Evolutionary conservation across 2,329 filamentous ascomycete species (phyloP), one percentile per base, ranked within the genome.

Genomic region (Plectosphaerella sp.): DNA sequence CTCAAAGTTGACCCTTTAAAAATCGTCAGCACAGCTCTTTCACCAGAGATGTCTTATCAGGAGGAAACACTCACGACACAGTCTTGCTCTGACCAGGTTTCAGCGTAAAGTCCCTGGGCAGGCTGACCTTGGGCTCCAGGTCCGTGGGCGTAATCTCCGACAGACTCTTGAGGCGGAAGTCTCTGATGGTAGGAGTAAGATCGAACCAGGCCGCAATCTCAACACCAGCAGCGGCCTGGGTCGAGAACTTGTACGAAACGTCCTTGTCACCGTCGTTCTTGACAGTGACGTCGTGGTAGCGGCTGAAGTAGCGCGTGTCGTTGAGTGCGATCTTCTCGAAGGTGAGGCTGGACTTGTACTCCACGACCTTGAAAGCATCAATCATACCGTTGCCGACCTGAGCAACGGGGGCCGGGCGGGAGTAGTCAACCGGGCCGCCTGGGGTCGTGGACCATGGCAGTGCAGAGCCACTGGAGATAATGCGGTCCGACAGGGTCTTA

Each of bases 381-480:
- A 75, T 63, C 5, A 73, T 62, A 16, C 72, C 72, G 45, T 58
- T 69, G 45, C 72, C 72, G 64, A 59, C 69, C 68, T 55, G 73
- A 20, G 57, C 68, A 11, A 71, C 66, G 6, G 70, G 67, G 6
- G 62, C 61, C 5, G 45, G 18, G 42, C 59, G 58, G n/a, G 49
- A 55, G 25, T 55, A 53, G 36, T 61, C 56, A 12, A 49, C 41
- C 2, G 53, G 53, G 2, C 52, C 47, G 11, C 62, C 58, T 2
- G 36, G 22, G 5, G 49, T 47, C 2, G 56, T 52, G 8, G 37
- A 53, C 59, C 62, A 68, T 48, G 59, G 56, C 8, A 64, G 16
- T 6, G 57, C 49, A 14, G 47, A 49, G 16, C 67, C 67, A 22
- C 61, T 65, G n/a, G 64, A 60, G 24, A 69, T 62, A 45, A 71